These are phyloP conservation scores for Echites panduratus DNA, from an alignment of 257 asterid genomes.

Conservation along the genomic window DNA sequence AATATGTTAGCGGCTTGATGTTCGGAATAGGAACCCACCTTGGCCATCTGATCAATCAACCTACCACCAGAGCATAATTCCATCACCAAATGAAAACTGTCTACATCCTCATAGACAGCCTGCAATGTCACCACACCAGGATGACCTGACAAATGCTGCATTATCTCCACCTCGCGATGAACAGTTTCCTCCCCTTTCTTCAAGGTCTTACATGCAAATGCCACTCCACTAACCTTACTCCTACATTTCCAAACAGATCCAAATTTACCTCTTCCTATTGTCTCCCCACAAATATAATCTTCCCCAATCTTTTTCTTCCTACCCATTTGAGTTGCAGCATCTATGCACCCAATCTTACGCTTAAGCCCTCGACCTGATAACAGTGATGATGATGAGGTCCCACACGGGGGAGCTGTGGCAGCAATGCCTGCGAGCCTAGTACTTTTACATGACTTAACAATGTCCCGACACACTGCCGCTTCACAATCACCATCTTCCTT, in stretches of 20 bases:
- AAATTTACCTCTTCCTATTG: slow-evolving; percentile 41
- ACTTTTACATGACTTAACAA: slow-evolving; percentile 35
- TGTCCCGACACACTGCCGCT: slow-evolving; percentile 20
- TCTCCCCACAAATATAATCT: slow-evolving; percentile 33
- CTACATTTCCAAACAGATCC: slow-evolving; percentile 40
- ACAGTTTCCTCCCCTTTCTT: slow-evolving; percentile 45
- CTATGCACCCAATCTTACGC: slow-evolving; percentile 44
- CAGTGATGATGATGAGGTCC: slow-evolving; percentile 24
- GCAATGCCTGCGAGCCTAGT: slow-evolving; percentile 37
- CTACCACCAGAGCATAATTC: slow-evolving; percentile 49
- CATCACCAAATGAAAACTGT: slow-evolving; percentile 43
- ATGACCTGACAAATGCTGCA: slow-evolving; percentile 47
- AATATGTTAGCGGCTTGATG: slow-evolving; percentile 39
- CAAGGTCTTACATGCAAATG: slow-evolving; percentile 41
- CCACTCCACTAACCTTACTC: slow-evolving; percentile 33
- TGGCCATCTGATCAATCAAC: slow-evolving; percentile 40
- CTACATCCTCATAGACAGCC: slow-evolving; percentile 38
- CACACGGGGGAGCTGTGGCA: slow-evolving; percentile 37
- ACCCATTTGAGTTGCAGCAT: slow-evolving; percentile 37
- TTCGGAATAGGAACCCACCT: slow-evolving; percentile 33
- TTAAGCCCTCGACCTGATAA: slow-evolving; percentile 36
- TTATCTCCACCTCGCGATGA: slow-evolving; percentile 46
- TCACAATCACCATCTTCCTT: slow-evolving; percentile 30
- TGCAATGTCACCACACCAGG: slow-evolving; percentile 40
- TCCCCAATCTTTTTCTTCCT: slow-evolving; percentile 39